Evolutionary conservation across 768 basidiomycete species (phyloP), one percentile per base, ranked within the genome.

Genomic region (Tubosaeta brunneosetosa): DNA sequence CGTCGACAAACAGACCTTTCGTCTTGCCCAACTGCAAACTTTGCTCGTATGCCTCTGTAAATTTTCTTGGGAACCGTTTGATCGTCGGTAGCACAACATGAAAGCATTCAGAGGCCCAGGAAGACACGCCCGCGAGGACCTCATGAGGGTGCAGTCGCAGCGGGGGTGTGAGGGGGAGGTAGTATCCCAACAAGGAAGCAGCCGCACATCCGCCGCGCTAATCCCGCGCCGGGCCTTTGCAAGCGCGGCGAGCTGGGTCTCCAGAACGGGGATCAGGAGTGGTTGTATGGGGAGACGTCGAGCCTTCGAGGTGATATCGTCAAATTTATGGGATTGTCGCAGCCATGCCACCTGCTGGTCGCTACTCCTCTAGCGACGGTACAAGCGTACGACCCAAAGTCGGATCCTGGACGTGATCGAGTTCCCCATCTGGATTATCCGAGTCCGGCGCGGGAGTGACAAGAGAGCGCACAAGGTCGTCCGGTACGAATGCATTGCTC

Each of bases 241-340:
- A 41, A 60, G 38, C 4, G 58, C 49, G 3, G 46, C 51, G 12
- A 62, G 51, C 22, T 57, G 51, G 27, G 11, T 25, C 31, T 61
- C 56, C 36, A 59, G 52, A 14, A 2, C 51, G 16, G 56, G 27
- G 33, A 56, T 53, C 4, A 81, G 72, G 14, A 88, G 64, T 5
- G 79, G 73, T 62, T 84, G 82, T 49, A 97, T 73, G 0, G 91
- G 88, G 36, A 95, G 77, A 41, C 79, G n/a, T n/a, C n/a, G n/a
- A n/a, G n/a, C n/a, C n/a, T n/a, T n/a, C n/a, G n/a, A n/a, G n/a
- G n/a, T n/a, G n/a, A n/a, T n/a, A n/a, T n/a, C n/a, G n/a, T n/a
- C n/a, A n/a, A n/a, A n/a, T n/a, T n/a, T n/a, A n/a, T n/a, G n/a
- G n/a, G n/a, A n/a, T n/a, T n/a, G n/a, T n/a, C n/a, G n/a, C n/a